Evolutionary conservation across 2,329 filamentous ascomycete species (phyloP).

Genomic region (Blastomyces parvus): DNA sequence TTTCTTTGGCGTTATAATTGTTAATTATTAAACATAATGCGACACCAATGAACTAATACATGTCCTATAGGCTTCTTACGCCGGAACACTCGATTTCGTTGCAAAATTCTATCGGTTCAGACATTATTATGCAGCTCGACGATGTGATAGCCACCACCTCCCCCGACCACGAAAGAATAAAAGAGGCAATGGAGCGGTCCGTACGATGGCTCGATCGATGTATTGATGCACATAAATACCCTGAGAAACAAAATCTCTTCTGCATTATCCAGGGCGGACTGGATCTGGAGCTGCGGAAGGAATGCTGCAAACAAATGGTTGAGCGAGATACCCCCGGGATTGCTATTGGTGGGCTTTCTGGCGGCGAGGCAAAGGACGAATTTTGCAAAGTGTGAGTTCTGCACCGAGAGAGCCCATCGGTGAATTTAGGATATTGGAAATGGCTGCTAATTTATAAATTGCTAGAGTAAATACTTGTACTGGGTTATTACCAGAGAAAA

Average conservation of each 20-base stretch:
- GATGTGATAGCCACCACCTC: constrained; percentile 96
- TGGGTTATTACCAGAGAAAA: constrained; percentile 69
- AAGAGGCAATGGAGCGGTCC: constrained; percentile 88
- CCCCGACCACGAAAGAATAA: constrained; percentile 76
- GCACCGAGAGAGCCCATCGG: constrained; percentile 1
- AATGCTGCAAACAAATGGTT: constrained; percentile 83
- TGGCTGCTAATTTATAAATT: constrained; percentile 10
- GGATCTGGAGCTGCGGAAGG: constrained; percentile 71
- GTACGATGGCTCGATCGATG: constrained; percentile 94
- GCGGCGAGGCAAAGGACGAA: constrained; percentile 85
- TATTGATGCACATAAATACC: constrained; percentile 77
- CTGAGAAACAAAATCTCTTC: constrained; percentile 80
- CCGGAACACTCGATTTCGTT: constrained; percentile 94
- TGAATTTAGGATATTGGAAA: neutral
- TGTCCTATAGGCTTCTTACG: constrained; percentile 59
- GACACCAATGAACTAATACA: neutral
- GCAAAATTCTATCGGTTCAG: constrained; percentile 93
- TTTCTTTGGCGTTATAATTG: neutral
- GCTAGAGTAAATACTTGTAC: constrained; percentile 69
- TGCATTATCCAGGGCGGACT: constrained; percentile 97
- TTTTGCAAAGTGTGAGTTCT: constrained; percentile 65
- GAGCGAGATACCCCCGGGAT: constrained; percentile 87
- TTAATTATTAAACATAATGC: neutral
- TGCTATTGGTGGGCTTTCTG: constrained; percentile 88
- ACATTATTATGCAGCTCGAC: constrained; percentile 99